Evolutionary conservation across 805 yeast genomes (phyloP).

Genomic region (Cyberlindnera euphorbiae): DNA sequence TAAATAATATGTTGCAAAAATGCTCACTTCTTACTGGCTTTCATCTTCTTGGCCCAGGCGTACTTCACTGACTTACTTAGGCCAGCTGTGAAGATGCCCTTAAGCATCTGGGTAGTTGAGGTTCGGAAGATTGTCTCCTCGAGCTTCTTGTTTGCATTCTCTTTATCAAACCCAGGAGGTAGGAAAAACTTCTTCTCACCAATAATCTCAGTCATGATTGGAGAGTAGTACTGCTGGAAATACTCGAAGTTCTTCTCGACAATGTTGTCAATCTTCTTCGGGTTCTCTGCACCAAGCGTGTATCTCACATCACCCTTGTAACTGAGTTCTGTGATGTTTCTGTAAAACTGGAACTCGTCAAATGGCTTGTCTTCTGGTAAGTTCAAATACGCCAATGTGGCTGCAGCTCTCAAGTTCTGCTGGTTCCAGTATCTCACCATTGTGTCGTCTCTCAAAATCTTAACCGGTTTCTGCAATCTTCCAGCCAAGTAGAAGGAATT

Average conservation of each 20-base stretch:
- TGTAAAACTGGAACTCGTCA: conserved; percentile 63
- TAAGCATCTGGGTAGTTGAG: conserved; percentile 70
- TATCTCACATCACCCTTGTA: conserved; percentile 90
- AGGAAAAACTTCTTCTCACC: conserved; percentile 28
- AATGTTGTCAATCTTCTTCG: conserved; percentile 80
- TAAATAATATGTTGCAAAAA: too few species aligned
- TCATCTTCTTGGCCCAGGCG: conserved; percentile 63
- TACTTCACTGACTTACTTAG: conserved; percentile 61
- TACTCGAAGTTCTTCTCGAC: conserved; percentile 68
- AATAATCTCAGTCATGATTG: conserved; percentile 39
- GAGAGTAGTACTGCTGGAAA: conserved; percentile 72
- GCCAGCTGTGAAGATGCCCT: conserved; percentile 90
- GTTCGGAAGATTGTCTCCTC: conserved; percentile 57
- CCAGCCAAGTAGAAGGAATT: conserved; percentile 84
- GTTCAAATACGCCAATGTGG: conserved; percentile 48
- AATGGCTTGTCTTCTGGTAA: conserved; percentile 34
- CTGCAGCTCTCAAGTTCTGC: conserved; percentile 71
- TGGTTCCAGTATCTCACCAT: conserved; percentile 65
- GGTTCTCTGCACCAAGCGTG: conserved; percentile 85
- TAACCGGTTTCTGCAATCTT: conserved; percentile 89
- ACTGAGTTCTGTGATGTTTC: conserved; percentile 72
- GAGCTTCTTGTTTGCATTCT: conserved; percentile 34
- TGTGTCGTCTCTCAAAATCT: conserved; percentile 60
- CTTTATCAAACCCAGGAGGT: conserved; percentile 35
- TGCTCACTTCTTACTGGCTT: conserved; percentile 24